Evolutionary conservation across 768 basidiomycete species (phyloP).

Genomic region (Tephrocybe sp.): DNA sequence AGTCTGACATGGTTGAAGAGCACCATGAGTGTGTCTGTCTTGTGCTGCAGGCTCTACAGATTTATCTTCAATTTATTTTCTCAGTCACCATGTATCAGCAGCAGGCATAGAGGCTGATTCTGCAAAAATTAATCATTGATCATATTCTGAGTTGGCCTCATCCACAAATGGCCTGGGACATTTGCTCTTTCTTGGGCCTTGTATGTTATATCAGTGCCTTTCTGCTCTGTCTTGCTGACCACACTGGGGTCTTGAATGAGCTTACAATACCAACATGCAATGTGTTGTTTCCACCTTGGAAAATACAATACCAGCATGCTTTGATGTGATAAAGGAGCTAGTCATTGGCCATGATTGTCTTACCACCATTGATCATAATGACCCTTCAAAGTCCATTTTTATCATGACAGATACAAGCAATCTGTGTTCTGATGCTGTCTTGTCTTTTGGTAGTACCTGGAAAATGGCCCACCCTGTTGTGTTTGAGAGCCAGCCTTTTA

Average conservation of each 20-base stretch:
- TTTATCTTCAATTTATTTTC: no score
- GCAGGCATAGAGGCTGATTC: no score
- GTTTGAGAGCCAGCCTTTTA: conserved; percentile 4
- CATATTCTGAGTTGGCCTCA: neutral
- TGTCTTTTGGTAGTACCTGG: conserved; percentile 10
- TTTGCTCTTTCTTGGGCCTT: conserved; percentile 4
- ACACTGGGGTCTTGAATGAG: conserved; percentile 13
- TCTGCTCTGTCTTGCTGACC: conserved; percentile 19
- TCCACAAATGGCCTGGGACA: neutral
- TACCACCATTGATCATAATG: no score
- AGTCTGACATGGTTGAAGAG: no score
- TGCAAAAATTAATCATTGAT: no score
- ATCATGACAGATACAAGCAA: neutral
- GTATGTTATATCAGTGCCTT: conserved; percentile 21
- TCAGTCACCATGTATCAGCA: no score
- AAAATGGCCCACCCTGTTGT: conserved; percentile 2
- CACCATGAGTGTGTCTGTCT: no score
- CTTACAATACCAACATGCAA: conserved; percentile 22
- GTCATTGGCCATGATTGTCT: conserved; percentile 25
- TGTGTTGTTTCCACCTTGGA: conserved; percentile 24
- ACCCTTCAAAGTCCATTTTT: conserved; percentile 10
- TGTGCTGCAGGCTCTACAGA: no score
- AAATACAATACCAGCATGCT: conserved; percentile 20
- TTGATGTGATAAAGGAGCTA: conserved; percentile 27
- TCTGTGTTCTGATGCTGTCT: conserved; percentile 13